Evolutionary conservation across 164 flowering plant genomes (phyloP), one percentile per base, ranked within the genome.

Genomic region (Chimonanthus praecox): DNA sequence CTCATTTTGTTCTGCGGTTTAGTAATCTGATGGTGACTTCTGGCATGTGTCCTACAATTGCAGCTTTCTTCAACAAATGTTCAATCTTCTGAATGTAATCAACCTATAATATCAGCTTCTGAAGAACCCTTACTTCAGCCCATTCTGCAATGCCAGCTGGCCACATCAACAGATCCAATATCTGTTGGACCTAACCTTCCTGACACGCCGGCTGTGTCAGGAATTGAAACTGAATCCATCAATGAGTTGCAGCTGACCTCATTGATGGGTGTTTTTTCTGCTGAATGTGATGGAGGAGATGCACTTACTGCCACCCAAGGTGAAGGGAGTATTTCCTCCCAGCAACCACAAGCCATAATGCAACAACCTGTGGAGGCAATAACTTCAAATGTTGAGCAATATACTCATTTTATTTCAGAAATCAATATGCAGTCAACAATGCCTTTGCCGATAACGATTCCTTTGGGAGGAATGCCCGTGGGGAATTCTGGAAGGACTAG

Each of bases 351-450:
- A 74, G 70, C 50, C 47, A 47, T 11, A 15, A 45, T 50, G 8
- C 67, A 54, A 21, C 75, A 18, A 64, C 69, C 46, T 13, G 64
- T 64, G 5, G 82, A 68, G 58, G 62, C 58, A 62, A 49, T 33
- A 10, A 7, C 45, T 69, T 49, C 16, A 51, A 60, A 67, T 50
- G 65, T 21, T 50, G 78, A 71, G 75, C 71, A 65, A 49, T 60
- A 71, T 46, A 79, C 71, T 82, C 77, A 77, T 72, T 75, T 72
- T 43, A 49, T 48, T 65, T 6, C 48, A 8, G 78, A 66, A 46
- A 15, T 51, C 47, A 47, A 11, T 16, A 8, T 45, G 13, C 68
- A 66, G 48, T 13, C 51, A 68, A 4, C 20, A 20, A n/a, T 68
- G 70, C 70, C 54, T 47, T 3, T 4, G 8, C 20, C 46, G 15